These are phyloP conservation scores for Phaffomyces opuntiae DNA, from an alignment of 805 yeast genomes.

Conservation along the genomic window DNA sequence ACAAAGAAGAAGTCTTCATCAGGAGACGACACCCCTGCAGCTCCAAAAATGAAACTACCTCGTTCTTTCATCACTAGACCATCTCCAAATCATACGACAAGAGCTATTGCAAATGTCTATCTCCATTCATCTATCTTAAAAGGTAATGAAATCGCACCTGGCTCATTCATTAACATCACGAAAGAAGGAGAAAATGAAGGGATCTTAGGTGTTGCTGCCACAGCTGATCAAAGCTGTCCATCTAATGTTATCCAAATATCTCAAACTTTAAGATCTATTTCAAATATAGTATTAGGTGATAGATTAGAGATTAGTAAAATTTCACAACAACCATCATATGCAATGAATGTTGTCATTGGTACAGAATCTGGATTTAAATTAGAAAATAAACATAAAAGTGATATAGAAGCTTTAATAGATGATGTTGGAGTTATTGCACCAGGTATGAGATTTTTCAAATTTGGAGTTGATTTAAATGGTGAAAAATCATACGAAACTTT, in stretches of 20 bases:
- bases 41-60: constrained; percentile 30
- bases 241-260: constrained; percentile 42
- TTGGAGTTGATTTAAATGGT: constrained; percentile 12
- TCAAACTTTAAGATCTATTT: constrained; percentile 34
- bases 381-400: constrained; percentile 22
- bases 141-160: constrained; percentile 38
- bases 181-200: constrained; percentile 40
- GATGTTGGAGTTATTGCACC: constrained; percentile 59
- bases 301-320: constrained; percentile 41
- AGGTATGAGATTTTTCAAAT: constrained; percentile 34
- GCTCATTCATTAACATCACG: constrained; percentile 38
- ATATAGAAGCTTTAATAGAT: constrained; percentile 36
- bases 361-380: constrained; percentile 16
- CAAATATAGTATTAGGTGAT: constrained; percentile 43
- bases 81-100: constrained; percentile 21
- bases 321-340: constrained; percentile 42
- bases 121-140: constrained; percentile 39
- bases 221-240: constrained; percentile 28
- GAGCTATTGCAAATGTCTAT: constrained; percentile 30
- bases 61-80: constrained; percentile 34
- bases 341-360: constrained; percentile 31
- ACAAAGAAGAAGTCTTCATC: constrained; percentile 10
- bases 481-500: constrained; percentile 13
- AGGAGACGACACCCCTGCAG: constrained; percentile 14
- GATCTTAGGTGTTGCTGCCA: constrained; percentile 34